Percentiles rank a stretch among this genome's conserved stretches.
These are phyloP conservation scores for Albizia julibrissin DNA, from an alignment of 306 rosid genomes.

Conservation along the genomic window DNA sequence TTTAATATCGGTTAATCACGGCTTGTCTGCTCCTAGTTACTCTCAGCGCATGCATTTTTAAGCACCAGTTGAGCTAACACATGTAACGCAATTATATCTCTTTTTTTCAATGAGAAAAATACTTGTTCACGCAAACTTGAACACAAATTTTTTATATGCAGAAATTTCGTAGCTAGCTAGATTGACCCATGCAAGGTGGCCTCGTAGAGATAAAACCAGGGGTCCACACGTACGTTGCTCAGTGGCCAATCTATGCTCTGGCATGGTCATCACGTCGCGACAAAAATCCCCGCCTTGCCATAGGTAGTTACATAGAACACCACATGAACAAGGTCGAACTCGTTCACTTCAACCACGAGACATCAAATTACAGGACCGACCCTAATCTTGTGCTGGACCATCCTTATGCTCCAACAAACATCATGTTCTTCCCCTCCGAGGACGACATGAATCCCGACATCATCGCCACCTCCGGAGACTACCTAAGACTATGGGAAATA, in stretches of 20 bases:
- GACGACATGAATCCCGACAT: slow-evolving; percentile 52
- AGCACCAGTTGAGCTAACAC: background rate
- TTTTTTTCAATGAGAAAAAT: background rate
- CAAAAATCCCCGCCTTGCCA: slow-evolving; percentile 56
- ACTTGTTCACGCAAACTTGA: background rate
- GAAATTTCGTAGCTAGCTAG: background rate
- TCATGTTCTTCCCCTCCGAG: slow-evolving; percentile 72
- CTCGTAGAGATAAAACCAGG: slow-evolving; percentile 41
- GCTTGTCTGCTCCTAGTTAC: background rate
- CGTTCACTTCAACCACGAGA: slow-evolving; percentile 49
- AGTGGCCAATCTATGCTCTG: slow-evolving; percentile 58
- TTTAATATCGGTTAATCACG: background rate
- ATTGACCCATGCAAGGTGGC: slow-evolving; percentile 41
- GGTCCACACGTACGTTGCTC: slow-evolving; percentile 50
- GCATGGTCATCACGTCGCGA: slow-evolving; percentile 64
- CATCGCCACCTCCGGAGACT: slow-evolving; percentile 68
- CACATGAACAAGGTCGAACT: slow-evolving; percentile 68
- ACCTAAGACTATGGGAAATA: slow-evolving; percentile 65
- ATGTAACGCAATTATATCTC: background rate
- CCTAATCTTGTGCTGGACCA: slow-evolving; percentile 55
- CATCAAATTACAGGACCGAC: slow-evolving; percentile 49
- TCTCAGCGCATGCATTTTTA: background rate
- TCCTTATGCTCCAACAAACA: slow-evolving; percentile 69
- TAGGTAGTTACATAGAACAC: slow-evolving; percentile 64
- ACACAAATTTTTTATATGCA: slow-evolving; percentile 8